Evolutionary conservation across 2,329 filamentous ascomycete genomes (phyloP), one percentile per base, ranked within the genome.

Genomic region (Fusarium pseudograminearum): DNA sequence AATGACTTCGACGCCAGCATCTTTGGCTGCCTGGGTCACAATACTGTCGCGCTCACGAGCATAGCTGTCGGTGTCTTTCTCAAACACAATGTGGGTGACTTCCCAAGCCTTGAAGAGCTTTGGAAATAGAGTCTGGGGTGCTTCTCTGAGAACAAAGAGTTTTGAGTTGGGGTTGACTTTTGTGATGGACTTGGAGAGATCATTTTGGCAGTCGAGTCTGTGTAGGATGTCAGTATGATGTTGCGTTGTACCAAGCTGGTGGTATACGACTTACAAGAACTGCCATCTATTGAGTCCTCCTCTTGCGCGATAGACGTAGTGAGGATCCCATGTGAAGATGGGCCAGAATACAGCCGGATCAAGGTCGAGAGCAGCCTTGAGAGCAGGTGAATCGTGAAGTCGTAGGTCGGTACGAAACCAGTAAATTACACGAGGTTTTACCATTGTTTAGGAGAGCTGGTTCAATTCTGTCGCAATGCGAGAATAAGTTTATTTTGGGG

Each of bases 371-470:
- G 92, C 92, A 4, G 91, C 90, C 76, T 89, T 85, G 28, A 94
- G 82, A 2, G 91, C 91, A 11, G 91, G 91, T 1, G 90, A 93
- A 78, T 94, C 92, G 79, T 94, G 91, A 4, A 94, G 85, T 22
- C 92, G 89, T 14, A 94, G 83, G 76, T 94, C 92, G 8, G 92
- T 94, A 57, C 92, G 87, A 74, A 93, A 93, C 91, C 91, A 93
- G 77, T 92, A 93, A 34, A 93, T 85, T 4, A 93, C 90, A 31
- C 79, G 74, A 26, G 77, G 69, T 31, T 78, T 76, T 10, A 56
- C 48, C 79, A 81, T 81, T 5, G 80, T 12, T n/a, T 42, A 8
- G 14, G 9, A 26, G 12, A 46, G 10, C 45, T 30, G 31, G 33
- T 34, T 31, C 10, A 36, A 46, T 51, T 16, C 16, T 61, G 31